Evolutionary conservation across 1,139 yeast species (phyloP).

Genomic region (Pichia sp.): DNA sequence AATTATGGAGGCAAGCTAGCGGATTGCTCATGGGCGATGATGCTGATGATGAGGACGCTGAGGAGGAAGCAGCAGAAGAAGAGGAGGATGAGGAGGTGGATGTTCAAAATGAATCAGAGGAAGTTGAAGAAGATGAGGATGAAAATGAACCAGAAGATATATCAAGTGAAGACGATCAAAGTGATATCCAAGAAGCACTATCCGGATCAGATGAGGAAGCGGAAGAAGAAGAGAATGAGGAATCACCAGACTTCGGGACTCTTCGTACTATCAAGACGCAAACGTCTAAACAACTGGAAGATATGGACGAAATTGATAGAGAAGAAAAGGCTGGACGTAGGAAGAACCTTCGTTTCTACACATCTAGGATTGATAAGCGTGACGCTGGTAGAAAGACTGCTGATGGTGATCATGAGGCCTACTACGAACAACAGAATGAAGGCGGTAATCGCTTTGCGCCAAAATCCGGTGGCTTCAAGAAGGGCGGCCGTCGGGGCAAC

Average conservation of each 20-base stretch:
- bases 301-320: constrained; percentile 68
- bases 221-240: constrained; percentile 7
- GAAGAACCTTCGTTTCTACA: constrained; percentile 86
- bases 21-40: constrained; percentile 34
- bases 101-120: constrained; percentile 19
- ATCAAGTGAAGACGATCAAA: constrained; percentile 21
- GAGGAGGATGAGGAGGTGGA: constrained; percentile 27
- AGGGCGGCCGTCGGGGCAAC: too few species aligned
- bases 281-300: constrained; percentile 35
- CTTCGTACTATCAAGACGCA: constrained; percentile 31
- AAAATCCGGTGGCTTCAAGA: too few species aligned
- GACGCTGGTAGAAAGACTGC: constrained; percentile 22
- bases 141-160: constrained; percentile 24
- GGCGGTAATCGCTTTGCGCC: too few species aligned
- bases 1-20: constrained; percentile 81
- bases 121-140: constrained; percentile 23
- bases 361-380: constrained; percentile 86
- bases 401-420: constrained; percentile 11
- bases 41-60: constrained; percentile 15
- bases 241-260: constrained; percentile 11
- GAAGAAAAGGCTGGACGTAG: constrained; percentile 83
- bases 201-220: constrained; percentile 28
- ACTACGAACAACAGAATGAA: constrained; percentile 5
- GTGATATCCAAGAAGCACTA: constrained; percentile 23
- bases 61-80: constrained; percentile 26